phyloP scores from a whole-genome alignment of 345 rosid genomes.

The Durio zibethinus region DNA sequence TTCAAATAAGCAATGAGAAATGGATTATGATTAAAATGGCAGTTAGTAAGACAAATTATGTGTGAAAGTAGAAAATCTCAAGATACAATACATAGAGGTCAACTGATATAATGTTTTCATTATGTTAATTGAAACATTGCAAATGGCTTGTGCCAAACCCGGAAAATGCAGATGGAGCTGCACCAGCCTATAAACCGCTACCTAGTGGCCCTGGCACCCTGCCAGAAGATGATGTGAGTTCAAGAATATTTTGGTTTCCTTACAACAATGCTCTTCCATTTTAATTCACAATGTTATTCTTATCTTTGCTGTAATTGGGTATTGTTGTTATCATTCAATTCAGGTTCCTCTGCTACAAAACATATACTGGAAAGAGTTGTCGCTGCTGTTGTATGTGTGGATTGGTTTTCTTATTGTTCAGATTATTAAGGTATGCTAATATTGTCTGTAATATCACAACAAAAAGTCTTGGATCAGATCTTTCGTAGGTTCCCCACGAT shows the following conservation, averaged over 20 bases:
- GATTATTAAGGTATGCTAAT: conserved; percentile 40
- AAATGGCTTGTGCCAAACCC: background rate
- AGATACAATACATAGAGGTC: background rate
- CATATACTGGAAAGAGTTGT: conserved; percentile 63
- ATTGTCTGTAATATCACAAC: background rate
- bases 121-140: background rate
- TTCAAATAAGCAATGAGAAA: background rate
- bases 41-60: background rate
- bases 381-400: conserved; percentile 58
- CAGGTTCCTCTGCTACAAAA: conserved; percentile 45
- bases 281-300: background rate
- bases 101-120: too few relatives aligned
- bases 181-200: conserved; percentile 44
- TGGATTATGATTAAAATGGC: background rate
- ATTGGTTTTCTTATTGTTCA: conserved; percentile 54
- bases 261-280: background rate
- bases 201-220: conserved; percentile 43
- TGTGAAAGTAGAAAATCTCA: background rate
- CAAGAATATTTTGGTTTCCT: background rate
- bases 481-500: background rate
- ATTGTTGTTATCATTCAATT: background rate
- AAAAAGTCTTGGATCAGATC: background rate
- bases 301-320: background rate
- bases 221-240: conserved; percentile 40
- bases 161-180: conserved; percentile 31